phyloP scores from a whole-genome alignment of 2,329 filamentous ascomycete genomes.

The Grosmannia penicillata region DNA sequence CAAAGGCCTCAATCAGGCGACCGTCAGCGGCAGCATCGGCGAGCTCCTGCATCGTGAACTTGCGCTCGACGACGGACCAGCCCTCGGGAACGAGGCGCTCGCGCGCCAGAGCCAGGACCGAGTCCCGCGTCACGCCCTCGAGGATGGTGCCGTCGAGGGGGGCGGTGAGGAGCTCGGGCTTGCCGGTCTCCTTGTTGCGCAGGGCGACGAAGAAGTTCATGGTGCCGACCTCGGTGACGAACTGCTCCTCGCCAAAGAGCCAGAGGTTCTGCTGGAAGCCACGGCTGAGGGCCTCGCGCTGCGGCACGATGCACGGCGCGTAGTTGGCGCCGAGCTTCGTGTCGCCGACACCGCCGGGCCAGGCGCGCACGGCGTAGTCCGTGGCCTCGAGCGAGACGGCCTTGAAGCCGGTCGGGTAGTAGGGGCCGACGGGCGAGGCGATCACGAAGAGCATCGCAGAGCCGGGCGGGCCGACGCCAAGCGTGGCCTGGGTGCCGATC shows the following conservation, averaged over 20 bases:
- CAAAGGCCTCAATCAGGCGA: constrained; percentile 82
- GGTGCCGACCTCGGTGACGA: constrained; percentile 90
- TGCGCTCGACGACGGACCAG: constrained; percentile 78
- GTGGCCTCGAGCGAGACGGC: constrained; percentile 90
- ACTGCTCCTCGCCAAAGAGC: constrained; percentile 93
- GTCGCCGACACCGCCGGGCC: constrained; percentile 94
- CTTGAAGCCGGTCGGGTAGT: constrained; percentile 98
- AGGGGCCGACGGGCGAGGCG: constrained; percentile 89
- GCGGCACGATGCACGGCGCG: constrained; percentile 95
- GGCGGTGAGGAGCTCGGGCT: constrained; percentile 88
- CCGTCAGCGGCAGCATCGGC: constrained; percentile 71
- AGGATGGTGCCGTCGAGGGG: constrained; percentile 94
- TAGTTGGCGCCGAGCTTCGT: constrained; percentile 99
- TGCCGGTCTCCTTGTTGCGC: constrained; percentile 71
- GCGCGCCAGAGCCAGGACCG: constrained; percentile 69
- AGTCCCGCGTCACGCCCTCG: constrained; percentile 87
- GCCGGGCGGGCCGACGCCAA: constrained; percentile 83
- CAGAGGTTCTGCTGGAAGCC: constrained; percentile 98
- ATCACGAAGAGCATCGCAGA: constrained; percentile 90
- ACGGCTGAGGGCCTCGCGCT: constrained; percentile 76
- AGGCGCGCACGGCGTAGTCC: constrained; percentile 90
- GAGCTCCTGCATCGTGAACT: constrained; percentile 82
- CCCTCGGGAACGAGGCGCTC: constrained; percentile 74
- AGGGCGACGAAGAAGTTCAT: constrained; percentile 96
- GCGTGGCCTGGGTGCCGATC: constrained; percentile 90